A percentile compares a stretch with the other conserved stretches of the same genome.
These are phyloP conservation scores for Agaricus blazei DNA, from an alignment of 768 basidiomycete genomes.

Conservation along the genomic window DNA sequence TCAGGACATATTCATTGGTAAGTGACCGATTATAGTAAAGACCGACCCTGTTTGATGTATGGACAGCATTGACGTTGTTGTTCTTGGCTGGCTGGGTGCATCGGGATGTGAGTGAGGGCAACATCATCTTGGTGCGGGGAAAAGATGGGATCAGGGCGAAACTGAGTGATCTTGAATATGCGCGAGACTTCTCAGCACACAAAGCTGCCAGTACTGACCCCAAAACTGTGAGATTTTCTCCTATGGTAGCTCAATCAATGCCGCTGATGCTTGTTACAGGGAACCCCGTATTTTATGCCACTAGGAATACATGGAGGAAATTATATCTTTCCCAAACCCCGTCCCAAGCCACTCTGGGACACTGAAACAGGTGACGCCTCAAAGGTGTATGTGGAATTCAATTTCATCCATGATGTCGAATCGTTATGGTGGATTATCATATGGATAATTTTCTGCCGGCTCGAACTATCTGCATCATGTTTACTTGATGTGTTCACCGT, in stretches of 20 bases:
- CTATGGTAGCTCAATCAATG: neutral
- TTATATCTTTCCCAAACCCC: no score
- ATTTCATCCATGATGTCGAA: no score
- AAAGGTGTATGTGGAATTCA: no score
- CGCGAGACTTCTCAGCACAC: neutral
- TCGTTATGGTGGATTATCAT: no score
- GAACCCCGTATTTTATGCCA: slow-evolving; percentile 4
- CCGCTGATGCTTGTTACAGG: neutral
- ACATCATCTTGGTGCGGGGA: slow-evolving; percentile 3
- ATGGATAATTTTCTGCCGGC: no score
- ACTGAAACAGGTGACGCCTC: no score
- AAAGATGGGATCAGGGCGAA: neutral
- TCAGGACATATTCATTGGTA: neutral
- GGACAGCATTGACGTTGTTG: neutral
- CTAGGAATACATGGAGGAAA: neutral
- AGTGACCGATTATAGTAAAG: neutral
- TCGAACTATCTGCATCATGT: no score
- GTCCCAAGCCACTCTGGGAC: no score
- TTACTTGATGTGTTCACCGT: no score
- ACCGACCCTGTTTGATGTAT: neutral
- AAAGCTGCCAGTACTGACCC: neutral
- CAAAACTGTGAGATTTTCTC: neutral
- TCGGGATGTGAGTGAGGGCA: slow-evolving; percentile 5
- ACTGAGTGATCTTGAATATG: slow-evolving; percentile 9
- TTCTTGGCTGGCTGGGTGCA: slow-evolving; percentile 9